These are phyloP conservation scores for Tritrichomonas foetus DNA, from an alignment of 208 protist species.

Conservation along the genomic window DNA sequence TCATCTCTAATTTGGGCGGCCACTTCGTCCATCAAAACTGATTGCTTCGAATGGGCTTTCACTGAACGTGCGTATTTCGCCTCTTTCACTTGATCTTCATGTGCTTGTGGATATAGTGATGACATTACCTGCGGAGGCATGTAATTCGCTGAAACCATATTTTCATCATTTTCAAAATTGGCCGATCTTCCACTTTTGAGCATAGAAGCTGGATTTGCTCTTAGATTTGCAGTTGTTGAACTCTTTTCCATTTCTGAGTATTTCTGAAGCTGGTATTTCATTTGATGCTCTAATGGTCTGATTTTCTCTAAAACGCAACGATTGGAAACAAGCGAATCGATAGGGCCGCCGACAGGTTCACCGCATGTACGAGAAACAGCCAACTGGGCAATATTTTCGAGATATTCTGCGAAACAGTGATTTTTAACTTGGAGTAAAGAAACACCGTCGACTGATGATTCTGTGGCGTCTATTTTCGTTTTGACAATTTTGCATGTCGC, in stretches of 20 bases:
- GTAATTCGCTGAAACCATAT: background rate
- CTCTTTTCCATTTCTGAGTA: slow-evolving; percentile 4
- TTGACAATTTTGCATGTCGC: background rate
- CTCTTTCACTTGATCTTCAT: background rate
- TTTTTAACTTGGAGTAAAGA: background rate
- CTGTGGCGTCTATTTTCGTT: background rate
- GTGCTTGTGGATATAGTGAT: background rate
- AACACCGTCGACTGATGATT: background rate
- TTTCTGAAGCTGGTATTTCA: background rate
- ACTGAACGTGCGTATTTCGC: background rate
- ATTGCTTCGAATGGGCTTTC: background rate
- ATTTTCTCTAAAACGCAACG: background rate
- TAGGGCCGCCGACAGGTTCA: too few relatives aligned
- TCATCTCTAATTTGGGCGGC: background rate
- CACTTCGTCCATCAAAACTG: background rate
- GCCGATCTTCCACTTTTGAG: background rate
- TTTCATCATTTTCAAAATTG: background rate
- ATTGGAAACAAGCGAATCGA: background rate
- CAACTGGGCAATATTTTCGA: background rate
- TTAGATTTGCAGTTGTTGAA: background rate
- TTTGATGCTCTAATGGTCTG: background rate
- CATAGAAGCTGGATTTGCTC: slow-evolving; percentile 1
- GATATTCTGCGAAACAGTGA: slow-evolving; percentile 19
- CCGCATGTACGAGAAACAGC: background rate
- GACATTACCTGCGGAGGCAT: background rate